Percentiles rank a stretch among this genome's conserved stretches.
These are phyloP conservation scores for Chlorella variabilis DNA, from an alignment of 163 green algal species.

Conservation along the genomic window DNA sequence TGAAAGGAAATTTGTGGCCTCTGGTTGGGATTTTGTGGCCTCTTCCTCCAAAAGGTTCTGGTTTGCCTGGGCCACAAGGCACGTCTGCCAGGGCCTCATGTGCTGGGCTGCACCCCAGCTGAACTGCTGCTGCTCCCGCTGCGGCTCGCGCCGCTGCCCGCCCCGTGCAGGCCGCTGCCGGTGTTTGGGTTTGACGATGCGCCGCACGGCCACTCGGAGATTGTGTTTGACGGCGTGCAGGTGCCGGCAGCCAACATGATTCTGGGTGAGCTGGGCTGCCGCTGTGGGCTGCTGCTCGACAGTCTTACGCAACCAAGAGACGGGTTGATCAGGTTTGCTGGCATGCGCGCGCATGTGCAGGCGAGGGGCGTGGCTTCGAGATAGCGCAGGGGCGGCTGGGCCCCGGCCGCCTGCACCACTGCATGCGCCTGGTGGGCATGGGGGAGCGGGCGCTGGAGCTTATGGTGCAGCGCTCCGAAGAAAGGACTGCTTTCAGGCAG, in stretches of 20 bases:
- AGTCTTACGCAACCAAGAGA: too few relatives aligned
- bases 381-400: slow-evolving; percentile 97
- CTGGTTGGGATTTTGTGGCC: too few relatives aligned
- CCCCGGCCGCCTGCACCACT: slow-evolving; percentile 98
- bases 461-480: slow-evolving; percentile 53
- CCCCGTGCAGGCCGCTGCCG: slow-evolving; percentile 75
- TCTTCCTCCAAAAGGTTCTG: too few relatives aligned
- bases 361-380: slow-evolving; percentile 95
- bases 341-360: neutral
- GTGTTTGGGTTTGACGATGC: slow-evolving; percentile 97
- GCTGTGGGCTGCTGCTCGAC: too few relatives aligned
- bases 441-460: slow-evolving; percentile 84
- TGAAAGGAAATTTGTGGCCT: too few relatives aligned
- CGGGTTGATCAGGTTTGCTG: neutral
- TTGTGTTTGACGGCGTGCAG: slow-evolving; percentile 76
- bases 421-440: slow-evolving; percentile 94
- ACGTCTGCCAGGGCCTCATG: too few relatives aligned
- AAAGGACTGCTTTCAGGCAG: slow-evolving; percentile 29
- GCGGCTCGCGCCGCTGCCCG: too few relatives aligned
- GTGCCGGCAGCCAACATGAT: slow-evolving; percentile 79
- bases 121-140: too few relatives aligned
- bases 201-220: slow-evolving; percentile 94
- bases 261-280: slow-evolving; percentile 58
- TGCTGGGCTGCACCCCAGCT: too few relatives aligned
- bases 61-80: too few relatives aligned